Evolutionary conservation across 768 basidiomycete genomes (phyloP).

Genomic region (Kwoniella mangroviensis): DNA sequence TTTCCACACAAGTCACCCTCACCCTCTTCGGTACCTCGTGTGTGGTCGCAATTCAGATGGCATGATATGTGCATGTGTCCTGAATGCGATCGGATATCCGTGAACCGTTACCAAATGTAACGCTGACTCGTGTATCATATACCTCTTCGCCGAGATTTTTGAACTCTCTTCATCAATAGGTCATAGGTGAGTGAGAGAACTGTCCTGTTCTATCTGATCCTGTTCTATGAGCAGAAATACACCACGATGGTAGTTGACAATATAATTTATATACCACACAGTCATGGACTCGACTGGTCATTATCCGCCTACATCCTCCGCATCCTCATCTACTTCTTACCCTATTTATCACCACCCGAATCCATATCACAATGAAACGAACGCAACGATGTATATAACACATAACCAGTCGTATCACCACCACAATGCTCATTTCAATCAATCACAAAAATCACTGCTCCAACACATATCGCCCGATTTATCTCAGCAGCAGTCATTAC

Average conservation of each 20-base stretch:
- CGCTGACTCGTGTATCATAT: not conserved
- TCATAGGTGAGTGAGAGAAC: not conserved
- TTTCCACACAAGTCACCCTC: not conserved
- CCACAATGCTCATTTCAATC: conserved; percentile 9
- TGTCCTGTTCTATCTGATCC: not conserved
- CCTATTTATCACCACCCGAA: not conserved
- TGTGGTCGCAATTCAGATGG: not conserved
- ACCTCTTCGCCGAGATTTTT: not conserved
- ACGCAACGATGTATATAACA: conserved; percentile 20
- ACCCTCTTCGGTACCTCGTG: not conserved
- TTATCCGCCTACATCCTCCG: conserved; percentile 7
- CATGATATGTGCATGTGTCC: not conserved
- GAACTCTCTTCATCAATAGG: not conserved
- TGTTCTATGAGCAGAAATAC: not conserved
- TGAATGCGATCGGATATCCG: not conserved
- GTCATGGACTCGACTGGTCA: conserved; percentile 5
- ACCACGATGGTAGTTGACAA: not conserved
- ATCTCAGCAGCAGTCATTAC: conserved; percentile 4
- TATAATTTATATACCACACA: not conserved
- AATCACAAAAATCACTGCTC: conserved; percentile 15
- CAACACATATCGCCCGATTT: not conserved
- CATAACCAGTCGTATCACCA: conserved; percentile 2
- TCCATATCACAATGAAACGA: not conserved
- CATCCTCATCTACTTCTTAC: conserved; percentile 5
- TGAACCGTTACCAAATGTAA: not conserved